phyloP scores from a whole-genome alignment of 805 yeast genomes.

The Metschnikowia kunwiensis region DNA sequence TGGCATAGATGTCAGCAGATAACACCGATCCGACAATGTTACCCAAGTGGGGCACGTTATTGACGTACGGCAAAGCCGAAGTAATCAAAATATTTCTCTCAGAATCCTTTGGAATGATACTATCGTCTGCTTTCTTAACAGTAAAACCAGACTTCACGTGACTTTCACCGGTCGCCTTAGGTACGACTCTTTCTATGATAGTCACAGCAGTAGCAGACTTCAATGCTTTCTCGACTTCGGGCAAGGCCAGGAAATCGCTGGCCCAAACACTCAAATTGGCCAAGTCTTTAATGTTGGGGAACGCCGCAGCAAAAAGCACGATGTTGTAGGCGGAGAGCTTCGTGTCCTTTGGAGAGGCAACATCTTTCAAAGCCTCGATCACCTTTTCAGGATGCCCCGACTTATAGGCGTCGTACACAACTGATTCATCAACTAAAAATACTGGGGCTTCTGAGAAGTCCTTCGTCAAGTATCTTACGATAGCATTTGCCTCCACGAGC shows the following conservation, averaged over 20 bases:
- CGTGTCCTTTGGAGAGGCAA: slow-evolving; percentile 19
- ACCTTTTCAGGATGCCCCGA: slow-evolving; percentile 27
- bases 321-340: slow-evolving; percentile 50
- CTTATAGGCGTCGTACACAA: slow-evolving; percentile 41
- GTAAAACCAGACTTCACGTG: slow-evolving; percentile 31
- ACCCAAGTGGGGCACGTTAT: slow-evolving; percentile 98
- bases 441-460: slow-evolving; percentile 41
- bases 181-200: slow-evolving; percentile 39
- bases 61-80: slow-evolving; percentile 96
- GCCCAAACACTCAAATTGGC: slow-evolving; percentile 36
- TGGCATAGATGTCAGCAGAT: slow-evolving; percentile 89
- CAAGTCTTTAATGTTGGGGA: slow-evolving; percentile 34
- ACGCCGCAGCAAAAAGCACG: slow-evolving; percentile 57
- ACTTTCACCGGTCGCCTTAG: slow-evolving; percentile 39
- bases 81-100: slow-evolving; percentile 85
- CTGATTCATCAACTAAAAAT: slow-evolving; percentile 43
- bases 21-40: slow-evolving; percentile 94
- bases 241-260: slow-evolving; percentile 33
- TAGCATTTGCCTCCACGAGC: slow-evolving; percentile 64
- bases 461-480: slow-evolving; percentile 57
- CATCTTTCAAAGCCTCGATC: slow-evolving; percentile 11
- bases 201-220: slow-evolving; percentile 46
- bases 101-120: slow-evolving; percentile 55
- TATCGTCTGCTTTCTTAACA: slow-evolving; percentile 29
- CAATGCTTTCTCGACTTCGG: slow-evolving; percentile 45